A percentile compares a stretch with the other conserved stretches of the same genome.
phyloP scores from a whole-genome alignment of 768 basidiomycete genomes.

The Plicaturopsis crispa region DNA sequence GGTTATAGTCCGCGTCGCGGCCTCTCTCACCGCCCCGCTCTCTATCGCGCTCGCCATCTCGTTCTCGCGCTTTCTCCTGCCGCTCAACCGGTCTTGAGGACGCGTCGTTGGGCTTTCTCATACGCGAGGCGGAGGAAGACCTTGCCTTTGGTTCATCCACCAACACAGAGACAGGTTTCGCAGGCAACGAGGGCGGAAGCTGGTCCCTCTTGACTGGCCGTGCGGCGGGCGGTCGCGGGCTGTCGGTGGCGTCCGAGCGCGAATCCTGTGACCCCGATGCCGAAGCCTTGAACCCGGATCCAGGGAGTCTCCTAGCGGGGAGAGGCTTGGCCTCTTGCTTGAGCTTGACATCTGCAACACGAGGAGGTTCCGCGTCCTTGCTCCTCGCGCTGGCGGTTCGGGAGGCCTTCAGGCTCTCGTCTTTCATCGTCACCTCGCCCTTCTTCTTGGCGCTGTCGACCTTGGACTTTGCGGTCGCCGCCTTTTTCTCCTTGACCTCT shows the following conservation, averaged over 20 bases:
- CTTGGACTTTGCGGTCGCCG: constrained; percentile 33
- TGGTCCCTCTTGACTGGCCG: constrained; percentile 11
- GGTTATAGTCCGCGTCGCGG: constrained; percentile 17
- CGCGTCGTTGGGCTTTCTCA: not conserved
- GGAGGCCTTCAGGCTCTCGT: constrained; percentile 30
- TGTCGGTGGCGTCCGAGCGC: constrained; percentile 8
- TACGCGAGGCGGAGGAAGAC: constrained; percentile 3
- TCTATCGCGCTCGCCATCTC: constrained; percentile 21
- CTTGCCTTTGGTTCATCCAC: constrained; percentile 20
- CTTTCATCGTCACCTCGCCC: constrained; percentile 37
- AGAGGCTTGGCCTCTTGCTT: too few relatives aligned
- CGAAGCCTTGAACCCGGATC: constrained; percentile 39
- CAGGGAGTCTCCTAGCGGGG: constrained; percentile 31
- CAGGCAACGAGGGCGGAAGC: constrained; percentile 22
- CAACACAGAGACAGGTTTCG: constrained; percentile 23
- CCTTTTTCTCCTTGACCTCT: constrained; percentile 41
- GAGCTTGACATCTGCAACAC: constrained; percentile 12
- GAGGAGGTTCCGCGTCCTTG: not conserved
- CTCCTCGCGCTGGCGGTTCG: constrained; percentile 13
- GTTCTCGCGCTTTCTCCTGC: constrained; percentile 13
- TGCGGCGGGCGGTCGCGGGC: constrained; percentile 8
- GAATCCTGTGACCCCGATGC: constrained; percentile 19
- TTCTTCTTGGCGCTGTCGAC: constrained; percentile 24
- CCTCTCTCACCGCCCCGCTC: constrained; percentile 16
- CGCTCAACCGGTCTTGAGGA: constrained; percentile 1